Conservation (phyloP, 768 basidiomycete species). For the Agrocybe pediades region DNA sequence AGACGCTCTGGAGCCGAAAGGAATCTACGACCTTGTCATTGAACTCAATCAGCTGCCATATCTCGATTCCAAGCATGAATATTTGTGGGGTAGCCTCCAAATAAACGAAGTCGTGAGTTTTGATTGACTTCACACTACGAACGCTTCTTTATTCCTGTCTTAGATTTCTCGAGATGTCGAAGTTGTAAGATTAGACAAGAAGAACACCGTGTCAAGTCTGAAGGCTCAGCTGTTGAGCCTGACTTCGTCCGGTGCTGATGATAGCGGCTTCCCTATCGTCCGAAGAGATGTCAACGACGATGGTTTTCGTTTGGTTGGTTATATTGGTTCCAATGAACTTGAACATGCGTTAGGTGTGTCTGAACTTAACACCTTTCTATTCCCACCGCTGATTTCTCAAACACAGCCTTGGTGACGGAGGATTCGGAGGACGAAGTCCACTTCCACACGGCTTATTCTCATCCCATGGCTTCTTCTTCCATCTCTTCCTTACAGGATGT, state of each 20-base stretch:
- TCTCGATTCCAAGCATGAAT: conserved; percentile 88
- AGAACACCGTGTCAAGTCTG: conserved; percentile 79
- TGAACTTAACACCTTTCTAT: conserved; percentile 4
- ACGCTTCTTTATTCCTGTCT: conserved; percentile 1
- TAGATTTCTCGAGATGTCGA: conserved; percentile 72
- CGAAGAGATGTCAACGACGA: conserved; percentile 46
- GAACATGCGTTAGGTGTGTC: conserved; percentile 86
- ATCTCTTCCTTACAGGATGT: conserved; percentile 60
- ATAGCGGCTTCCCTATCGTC: conserved; percentile 88
- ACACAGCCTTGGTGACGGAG: conserved; percentile 72
- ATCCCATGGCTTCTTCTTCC: conserved; percentile 53
- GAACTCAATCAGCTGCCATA: conserved; percentile 91
- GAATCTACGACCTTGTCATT: conserved; percentile 96
- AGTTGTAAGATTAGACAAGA: conserved; percentile 68
- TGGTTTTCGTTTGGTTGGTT: conserved; percentile 76
- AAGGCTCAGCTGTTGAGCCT: conserved; percentile 67
- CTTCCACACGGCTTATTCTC: conserved; percentile 55
- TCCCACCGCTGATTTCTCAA: not conserved
- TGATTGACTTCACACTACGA: not conserved
- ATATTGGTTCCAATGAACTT: conserved; percentile 90
- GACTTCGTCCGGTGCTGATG: conserved; percentile 61
- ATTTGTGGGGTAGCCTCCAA: conserved; percentile 79
- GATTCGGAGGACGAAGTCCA: conserved; percentile 65
- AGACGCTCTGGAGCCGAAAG: conserved; percentile 87
- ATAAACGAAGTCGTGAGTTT: conserved; percentile 78